A percentile compares a stretch with the other conserved stretches of the same genome.
Conservation (phyloP, 1,284 basidiomycete species). For the Malassezia vespertilionis region DNA sequence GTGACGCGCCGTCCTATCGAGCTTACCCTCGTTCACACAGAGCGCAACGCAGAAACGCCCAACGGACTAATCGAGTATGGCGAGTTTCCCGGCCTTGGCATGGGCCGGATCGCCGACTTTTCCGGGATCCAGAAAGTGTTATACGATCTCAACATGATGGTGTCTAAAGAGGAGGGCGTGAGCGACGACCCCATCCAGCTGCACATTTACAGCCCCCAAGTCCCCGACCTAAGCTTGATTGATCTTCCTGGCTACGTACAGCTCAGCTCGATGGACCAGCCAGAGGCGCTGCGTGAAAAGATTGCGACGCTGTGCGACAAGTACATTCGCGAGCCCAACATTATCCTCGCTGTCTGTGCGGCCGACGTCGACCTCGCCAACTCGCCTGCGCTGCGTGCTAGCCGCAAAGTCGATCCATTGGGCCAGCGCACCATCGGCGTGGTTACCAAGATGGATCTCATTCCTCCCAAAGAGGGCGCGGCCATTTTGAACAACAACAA, state of each 20-base stretch:
- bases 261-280: constrained; percentile 86
- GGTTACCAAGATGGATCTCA: constrained; percentile 97
- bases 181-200: constrained; percentile 92
- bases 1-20: constrained; percentile 96
- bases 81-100: constrained; percentile 79
- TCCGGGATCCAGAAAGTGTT: constrained; percentile 78
- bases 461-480: constrained; percentile 71
- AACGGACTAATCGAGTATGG: constrained; percentile 65
- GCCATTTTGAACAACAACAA: constrained; percentile 74
- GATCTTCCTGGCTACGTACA: constrained; percentile 97
- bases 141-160: constrained; percentile 86
- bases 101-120: constrained; percentile 81
- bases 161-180: constrained; percentile 75
- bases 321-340: constrained; percentile 95
- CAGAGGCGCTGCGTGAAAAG: constrained; percentile 84
- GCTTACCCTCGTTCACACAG: constrained; percentile 83
- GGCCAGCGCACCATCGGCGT: constrained; percentile 93
- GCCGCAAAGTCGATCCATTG: constrained; percentile 82
- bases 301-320: constrained; percentile 80
- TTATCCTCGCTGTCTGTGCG: constrained; percentile 92
- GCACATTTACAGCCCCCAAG: constrained; percentile 84
- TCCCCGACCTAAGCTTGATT: constrained; percentile 92
- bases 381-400: constrained; percentile 85
- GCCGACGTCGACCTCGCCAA: constrained; percentile 98
- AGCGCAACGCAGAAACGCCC: constrained; percentile 44